phyloP scores from a whole-genome alignment of 345 rosid genomes.

The Hibiscus trionum region DNA sequence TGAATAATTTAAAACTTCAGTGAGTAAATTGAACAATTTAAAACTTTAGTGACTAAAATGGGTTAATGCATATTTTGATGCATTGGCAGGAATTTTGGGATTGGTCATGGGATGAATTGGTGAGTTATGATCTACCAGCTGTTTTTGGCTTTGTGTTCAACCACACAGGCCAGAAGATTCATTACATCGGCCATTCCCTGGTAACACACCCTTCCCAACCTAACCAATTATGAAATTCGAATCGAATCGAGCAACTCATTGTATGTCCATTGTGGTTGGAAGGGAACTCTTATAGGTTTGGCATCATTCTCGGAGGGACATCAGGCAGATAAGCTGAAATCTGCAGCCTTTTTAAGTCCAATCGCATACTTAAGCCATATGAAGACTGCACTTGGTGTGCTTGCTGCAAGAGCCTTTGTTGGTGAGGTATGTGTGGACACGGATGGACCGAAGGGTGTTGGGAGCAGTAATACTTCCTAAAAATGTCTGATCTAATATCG shows the following conservation, averaged over 20 bases:
- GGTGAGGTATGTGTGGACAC: slow-evolving; percentile 51
- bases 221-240: neutral
- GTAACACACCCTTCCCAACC: slow-evolving; percentile 23
- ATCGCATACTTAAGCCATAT: slow-evolving; percentile 87
- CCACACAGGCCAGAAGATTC: slow-evolving; percentile 59
- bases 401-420: slow-evolving; percentile 56
- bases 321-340: slow-evolving; percentile 47
- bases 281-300: slow-evolving; percentile 82
- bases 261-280: neutral
- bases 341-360: slow-evolving; percentile 78
- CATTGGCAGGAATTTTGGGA: slow-evolving; percentile 64
- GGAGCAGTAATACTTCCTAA: no score
- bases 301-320: slow-evolving; percentile 77
- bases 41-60: no score
- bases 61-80: no score
- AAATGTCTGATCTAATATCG: no score
- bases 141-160: slow-evolving; percentile 46
- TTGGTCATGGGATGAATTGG: slow-evolving; percentile 80
- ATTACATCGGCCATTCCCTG: slow-evolving; percentile 88
- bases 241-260: neutral
- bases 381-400: slow-evolving; percentile 55
- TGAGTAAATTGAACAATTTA: no score
- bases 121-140: slow-evolving; percentile 63
- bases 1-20: no score
- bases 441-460: no score